Evolutionary conservation across 768 basidiomycete genomes (phyloP).

Genomic region (Sporobolomyces pararoseus): DNA sequence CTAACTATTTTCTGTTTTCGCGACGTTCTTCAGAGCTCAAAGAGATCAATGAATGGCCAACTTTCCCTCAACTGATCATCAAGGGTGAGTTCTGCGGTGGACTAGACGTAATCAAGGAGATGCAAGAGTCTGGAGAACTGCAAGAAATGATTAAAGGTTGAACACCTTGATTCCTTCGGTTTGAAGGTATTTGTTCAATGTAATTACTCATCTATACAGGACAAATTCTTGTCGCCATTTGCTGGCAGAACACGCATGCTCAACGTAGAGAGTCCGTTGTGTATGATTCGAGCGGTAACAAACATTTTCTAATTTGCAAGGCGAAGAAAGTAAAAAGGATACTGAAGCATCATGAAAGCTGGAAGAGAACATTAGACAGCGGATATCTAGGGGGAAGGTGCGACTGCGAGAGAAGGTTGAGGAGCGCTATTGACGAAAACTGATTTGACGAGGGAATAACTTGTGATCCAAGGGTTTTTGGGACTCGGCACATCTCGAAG

Average conservation of each 20-base stretch:
- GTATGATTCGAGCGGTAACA: too few species aligned
- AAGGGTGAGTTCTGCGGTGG: constrained; percentile 94
- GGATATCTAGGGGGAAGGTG: background rate
- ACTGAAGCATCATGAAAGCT: too few species aligned
- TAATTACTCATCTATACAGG: too few species aligned
- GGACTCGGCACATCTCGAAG: constrained; percentile 31
- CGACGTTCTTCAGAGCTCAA: constrained; percentile 54
- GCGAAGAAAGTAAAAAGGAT: too few species aligned
- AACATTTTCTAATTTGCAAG: too few species aligned
- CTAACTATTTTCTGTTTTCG: background rate
- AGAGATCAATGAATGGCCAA: constrained; percentile 83
- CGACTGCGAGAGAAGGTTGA: background rate
- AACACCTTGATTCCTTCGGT: too few species aligned
- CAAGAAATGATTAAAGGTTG: constrained; percentile 47
- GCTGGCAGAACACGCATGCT: too few species aligned
- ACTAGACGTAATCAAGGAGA: constrained; percentile 84
- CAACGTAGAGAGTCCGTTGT: too few species aligned
- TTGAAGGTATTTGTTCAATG: too few species aligned
- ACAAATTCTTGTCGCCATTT: too few species aligned
- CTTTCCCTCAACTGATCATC: constrained; percentile 78
- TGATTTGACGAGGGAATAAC: constrained; percentile 12
- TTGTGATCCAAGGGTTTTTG: constrained; percentile 44
- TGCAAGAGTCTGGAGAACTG: constrained; percentile 76
- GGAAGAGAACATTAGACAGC: background rate
- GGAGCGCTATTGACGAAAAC: constrained; percentile 4